Evolutionary conservation across 2,329 filamentous ascomycete genomes (phyloP), one percentile per base, ranked within the genome.

Genomic region (Eutypella sp.): DNA sequence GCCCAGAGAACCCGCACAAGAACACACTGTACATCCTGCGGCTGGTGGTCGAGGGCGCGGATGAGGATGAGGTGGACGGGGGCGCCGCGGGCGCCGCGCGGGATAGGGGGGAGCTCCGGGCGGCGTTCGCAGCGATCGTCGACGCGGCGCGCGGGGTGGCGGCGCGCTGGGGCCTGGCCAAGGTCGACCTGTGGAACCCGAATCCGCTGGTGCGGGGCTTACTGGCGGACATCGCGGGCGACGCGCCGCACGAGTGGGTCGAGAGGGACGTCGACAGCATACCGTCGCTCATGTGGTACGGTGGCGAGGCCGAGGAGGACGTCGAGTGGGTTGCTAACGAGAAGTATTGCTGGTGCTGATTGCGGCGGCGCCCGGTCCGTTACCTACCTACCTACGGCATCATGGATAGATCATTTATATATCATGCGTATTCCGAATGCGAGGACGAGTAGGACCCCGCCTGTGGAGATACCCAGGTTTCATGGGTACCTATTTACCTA

Each of bases 151-250:
- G 85, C 57, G 67, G 67, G 8, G 82, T 95, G 65, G 91, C 91
- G 2, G 67, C 72, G 3, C 72, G 79, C 46, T 95, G 88, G 85
- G 71, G 78, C 38, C 81, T 89, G 68, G 72, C 75, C 34, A 75
- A 80, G 39, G 79, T 96, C 3, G 78, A 90, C 62, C 71, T 92
- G 42, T 97, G 92, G 92, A 95, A 93, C 60, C 90, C 91, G 0
- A 77, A 76, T 4, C 69, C 78, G 6, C 57, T 74, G 51, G 62
- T 82, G 22, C 62, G 62, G 60, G 51, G 63, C 15, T 56, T 85
- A 34, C 66, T 83, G 1, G 65, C 72, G 33, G 60, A 57, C 22
- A 66, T 69, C 2, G 73, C 72, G 8, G 20, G 15, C 19, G 36
- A 19, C 19, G 20, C 5, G 3, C 61, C 74, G 18, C 70, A 78